A percentile compares a stretch with the other conserved stretches of the same genome.
Conservation (phyloP, 73 alveolate species). For the Paramecium octaurelia region DNA sequence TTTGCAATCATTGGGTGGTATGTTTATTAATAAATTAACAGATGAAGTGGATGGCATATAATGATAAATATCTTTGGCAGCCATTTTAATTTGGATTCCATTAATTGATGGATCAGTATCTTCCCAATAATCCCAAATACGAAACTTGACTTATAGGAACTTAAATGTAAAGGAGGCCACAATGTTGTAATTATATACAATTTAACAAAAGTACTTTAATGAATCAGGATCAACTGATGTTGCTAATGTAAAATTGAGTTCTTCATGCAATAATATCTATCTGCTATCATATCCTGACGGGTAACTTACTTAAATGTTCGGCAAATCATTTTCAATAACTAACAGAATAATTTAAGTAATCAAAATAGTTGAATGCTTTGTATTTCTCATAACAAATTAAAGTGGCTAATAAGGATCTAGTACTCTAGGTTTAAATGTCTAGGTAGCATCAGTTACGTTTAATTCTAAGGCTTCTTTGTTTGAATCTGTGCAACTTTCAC, state of each 20-base stretch:
- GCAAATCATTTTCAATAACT: background rate
- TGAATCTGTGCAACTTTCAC: background rate
- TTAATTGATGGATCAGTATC: background rate
- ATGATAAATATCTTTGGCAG: background rate
- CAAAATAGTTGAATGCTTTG: background rate
- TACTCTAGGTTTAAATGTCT: background rate
- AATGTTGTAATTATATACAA: background rate
- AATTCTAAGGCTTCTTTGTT: background rate
- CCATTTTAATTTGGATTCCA: background rate
- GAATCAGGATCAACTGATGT: background rate
- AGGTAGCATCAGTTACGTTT: background rate
- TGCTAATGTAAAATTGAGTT: background rate
- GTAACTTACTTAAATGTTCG: background rate
- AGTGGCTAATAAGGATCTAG: background rate
- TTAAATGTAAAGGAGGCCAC: background rate
- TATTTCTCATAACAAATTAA: background rate
- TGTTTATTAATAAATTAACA: background rate
- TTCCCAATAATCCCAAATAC: background rate
- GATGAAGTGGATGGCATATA: background rate
- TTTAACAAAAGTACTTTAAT: background rate
- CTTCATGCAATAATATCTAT: background rate
- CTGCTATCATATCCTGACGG: background rate
- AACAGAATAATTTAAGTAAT: background rate
- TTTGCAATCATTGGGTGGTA: background rate
- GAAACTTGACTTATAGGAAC: background rate